Conservation (phyloP, 2,329 filamentous ascomycete species). For the Fusarium sulawesiense region DNA sequence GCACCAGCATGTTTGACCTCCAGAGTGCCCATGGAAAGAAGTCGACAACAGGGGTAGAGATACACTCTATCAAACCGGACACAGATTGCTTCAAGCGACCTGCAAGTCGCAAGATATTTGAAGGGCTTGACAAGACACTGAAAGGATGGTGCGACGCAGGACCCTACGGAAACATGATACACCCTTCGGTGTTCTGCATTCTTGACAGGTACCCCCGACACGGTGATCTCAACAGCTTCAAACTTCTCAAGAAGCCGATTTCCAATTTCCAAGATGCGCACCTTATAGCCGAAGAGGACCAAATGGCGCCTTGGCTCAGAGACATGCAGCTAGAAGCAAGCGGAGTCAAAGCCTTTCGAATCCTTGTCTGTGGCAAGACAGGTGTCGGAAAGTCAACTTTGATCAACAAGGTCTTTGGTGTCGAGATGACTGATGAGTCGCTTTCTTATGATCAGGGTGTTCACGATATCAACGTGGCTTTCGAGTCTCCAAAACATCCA, state of each 20-base stretch:
- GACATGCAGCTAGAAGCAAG: constrained; percentile 42
- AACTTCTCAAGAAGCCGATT: constrained; percentile 32
- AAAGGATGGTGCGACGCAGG: constrained; percentile 32
- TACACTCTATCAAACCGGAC: constrained; percentile 35
- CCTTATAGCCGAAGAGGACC: constrained; percentile 12
- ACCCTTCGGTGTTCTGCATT: constrained; percentile 42
- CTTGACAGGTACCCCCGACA: constrained; percentile 41
- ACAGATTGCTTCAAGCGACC: constrained; percentile 31
- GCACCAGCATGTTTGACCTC: constrained; percentile 43
- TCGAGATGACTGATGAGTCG: constrained; percentile 43
- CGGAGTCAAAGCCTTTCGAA: constrained; percentile 43
- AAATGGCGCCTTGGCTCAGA: constrained; percentile 38
- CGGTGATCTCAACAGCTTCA: constrained; percentile 35
- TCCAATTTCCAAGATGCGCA: constrained; percentile 38
- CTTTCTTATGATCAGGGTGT: constrained; percentile 42
- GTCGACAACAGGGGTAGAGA: constrained; percentile 5
- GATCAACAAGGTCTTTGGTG: constrained; percentile 46
- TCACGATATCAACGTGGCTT: constrained; percentile 44
- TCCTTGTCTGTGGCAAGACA: constrained; percentile 43
- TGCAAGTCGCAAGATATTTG: constrained; percentile 35
- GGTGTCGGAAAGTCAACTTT: constrained; percentile 44
- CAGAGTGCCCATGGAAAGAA: constrained; percentile 32
- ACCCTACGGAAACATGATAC: constrained; percentile 37
- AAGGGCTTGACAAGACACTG: constrained; percentile 4
- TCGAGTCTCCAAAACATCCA: constrained; percentile 42